These are phyloP conservation scores for Termitomyces sp. DNA, from an alignment of 768 basidiomycete species.

Conservation along the genomic window DNA sequence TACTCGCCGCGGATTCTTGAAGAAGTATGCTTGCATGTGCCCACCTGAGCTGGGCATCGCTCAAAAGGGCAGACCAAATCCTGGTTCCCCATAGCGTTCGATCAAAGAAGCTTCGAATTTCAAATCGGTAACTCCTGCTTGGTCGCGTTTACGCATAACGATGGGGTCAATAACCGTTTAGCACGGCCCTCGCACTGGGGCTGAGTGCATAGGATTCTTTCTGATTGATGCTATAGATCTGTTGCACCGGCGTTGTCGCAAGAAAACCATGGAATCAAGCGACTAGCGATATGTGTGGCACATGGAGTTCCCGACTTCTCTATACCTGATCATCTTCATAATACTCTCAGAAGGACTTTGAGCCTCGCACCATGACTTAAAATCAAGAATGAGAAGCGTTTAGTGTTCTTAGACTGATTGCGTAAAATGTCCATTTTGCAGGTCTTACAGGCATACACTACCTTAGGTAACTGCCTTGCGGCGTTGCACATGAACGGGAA, in stretches of 20 bases:
- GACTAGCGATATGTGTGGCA: too few relatives aligned
- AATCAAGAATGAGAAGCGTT: background rate
- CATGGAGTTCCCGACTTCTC: background rate
- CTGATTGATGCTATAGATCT: background rate
- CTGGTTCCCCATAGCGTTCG: background rate
- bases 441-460: background rate
- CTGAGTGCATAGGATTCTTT: background rate
- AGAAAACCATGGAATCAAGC: background rate
- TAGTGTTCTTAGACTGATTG: background rate
- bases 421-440: background rate
- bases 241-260: background rate
- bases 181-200: background rate
- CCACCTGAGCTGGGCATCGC: background rate
- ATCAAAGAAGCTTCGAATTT: background rate
- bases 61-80: background rate
- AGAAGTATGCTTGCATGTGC: background rate
- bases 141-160: slow-evolving; percentile 3
- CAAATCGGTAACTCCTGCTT: background rate
- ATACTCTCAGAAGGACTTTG: background rate
- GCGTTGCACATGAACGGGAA: background rate
- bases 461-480: background rate
- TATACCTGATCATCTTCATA: background rate
- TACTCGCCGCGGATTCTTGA: slow-evolving; percentile 3
- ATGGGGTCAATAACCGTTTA: background rate
- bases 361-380: background rate